A percentile compares a stretch with the other conserved stretches of the same genome.
Conservation (phyloP, 2,329 filamentous ascomycete species). For the Atkinsonella texensis region DNA sequence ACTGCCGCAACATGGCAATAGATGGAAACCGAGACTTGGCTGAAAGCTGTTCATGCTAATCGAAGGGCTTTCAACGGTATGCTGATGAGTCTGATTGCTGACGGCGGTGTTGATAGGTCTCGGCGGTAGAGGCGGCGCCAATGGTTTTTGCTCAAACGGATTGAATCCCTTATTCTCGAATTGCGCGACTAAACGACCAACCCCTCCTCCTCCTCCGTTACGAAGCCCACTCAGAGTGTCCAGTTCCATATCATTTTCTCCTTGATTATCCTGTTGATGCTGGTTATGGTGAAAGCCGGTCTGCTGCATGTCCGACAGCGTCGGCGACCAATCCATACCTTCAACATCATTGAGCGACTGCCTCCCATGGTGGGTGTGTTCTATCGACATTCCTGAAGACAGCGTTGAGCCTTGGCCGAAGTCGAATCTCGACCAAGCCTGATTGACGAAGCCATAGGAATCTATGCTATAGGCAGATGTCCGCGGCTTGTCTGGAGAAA, state of each 20-base stretch:
- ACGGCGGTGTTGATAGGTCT: constrained; percentile 18
- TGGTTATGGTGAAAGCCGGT: constrained; percentile 16
- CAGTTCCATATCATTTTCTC: constrained; percentile 16
- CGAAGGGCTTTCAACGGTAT: constrained; percentile 10
- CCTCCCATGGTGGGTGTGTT: constrained; percentile 14
- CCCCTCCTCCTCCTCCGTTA: constrained; percentile 11
- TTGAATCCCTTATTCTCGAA: constrained; percentile 25
- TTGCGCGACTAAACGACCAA: constrained; percentile 27
- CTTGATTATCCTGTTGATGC: constrained; percentile 4
- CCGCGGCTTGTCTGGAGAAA: constrained; percentile 20
- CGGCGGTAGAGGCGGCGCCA: constrained; percentile 24
- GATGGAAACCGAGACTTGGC: constrained; percentile 6
- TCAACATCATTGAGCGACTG: constrained; percentile 16
- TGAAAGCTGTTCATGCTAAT: constrained; percentile 12
- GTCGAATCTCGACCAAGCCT: constrained; percentile 22
- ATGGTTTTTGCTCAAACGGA: constrained; percentile 24
- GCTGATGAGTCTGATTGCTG: constrained; percentile 11
- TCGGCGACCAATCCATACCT: constrained; percentile 28
- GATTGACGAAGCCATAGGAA: constrained; percentile 19
- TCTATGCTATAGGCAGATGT: constrained; percentile 18
- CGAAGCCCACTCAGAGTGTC: constrained; percentile 15
- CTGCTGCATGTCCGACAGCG: constrained; percentile 18
- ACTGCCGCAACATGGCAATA: constrained; percentile 5
- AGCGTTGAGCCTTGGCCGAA: constrained; percentile 13
- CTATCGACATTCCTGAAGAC: constrained; percentile 12